Evolutionary conservation across 1,284 basidiomycete genomes (phyloP), one percentile per base, ranked within the genome.

Genomic region (Trichosporon asahii): DNA sequence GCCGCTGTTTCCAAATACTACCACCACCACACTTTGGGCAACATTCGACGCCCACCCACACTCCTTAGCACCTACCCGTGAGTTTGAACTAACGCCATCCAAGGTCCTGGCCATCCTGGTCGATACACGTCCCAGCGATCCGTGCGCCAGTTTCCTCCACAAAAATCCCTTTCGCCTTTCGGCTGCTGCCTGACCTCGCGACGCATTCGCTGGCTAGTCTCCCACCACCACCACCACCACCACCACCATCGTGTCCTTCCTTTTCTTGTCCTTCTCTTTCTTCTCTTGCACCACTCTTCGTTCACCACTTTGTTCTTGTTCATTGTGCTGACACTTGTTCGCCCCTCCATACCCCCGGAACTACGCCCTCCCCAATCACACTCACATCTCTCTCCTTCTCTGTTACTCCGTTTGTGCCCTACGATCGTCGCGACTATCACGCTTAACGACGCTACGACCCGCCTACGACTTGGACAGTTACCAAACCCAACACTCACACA

Each of bases 11-110:
- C n/a, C n/a, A 27, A 61, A 72, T 31, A 35, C 44, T 37, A 2
- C n/a, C n/a, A n/a, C n/a, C n/a, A n/a, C n/a, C 35, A 29, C 53
- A 64, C 65, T 66, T 68, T 46, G 65, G 44, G 63, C 65, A 64
- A 65, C 66, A 33, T 40, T 64, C 70, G 31, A n/a, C 66, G 37
- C 46, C 60, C 53, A 64, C 15, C 67, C 29, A 31, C 60, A 23
- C 67, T 71, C 27, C 64, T 66, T 70, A 60, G 55, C 46, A 18
- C 65, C n/a, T 53, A 27, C 49, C 23, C 15, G 49, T 53, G 49
- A 53, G 49, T 53, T 53, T 21, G 21, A 21, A 53, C 23, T 53
- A 53, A 25, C 33, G 27, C 60, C 29, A 31, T 61, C 18, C 27
- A 12, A 21, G 8, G 44, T 46, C 44, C 44, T 46, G 31, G 31